Evolutionary conservation across 2,329 filamentous ascomycete species (phyloP), one percentile per base, ranked within the genome.

Genomic region (Aspergillus ochraceoroseus): DNA sequence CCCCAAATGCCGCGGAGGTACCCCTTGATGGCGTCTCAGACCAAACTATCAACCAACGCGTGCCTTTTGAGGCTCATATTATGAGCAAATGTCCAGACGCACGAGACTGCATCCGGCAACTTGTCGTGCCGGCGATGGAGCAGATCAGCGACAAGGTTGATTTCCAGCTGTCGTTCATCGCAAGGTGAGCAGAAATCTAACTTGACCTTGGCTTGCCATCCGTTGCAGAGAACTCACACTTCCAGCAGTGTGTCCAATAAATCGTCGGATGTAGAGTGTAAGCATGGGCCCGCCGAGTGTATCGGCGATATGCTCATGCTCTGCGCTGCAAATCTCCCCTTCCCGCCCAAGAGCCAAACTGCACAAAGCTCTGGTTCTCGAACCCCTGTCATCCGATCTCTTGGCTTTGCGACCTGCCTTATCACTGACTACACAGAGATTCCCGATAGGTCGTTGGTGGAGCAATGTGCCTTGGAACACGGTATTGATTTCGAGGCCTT

Each of bases 71-170:
- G 63, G 86, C 87, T 41, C 90, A 96, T 64, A 92, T 96, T 55
- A 98, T 96, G 83, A 86, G 82, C 68, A 95, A 96, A 73, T 98
- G 92, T 58, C 89, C 90, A 0, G 92, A 98, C 65, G 88, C 92
- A 2, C 76, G 75, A 63, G 83, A 87, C 59, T 95, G 90, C 57
- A 72, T 98, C 13, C 78, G 80, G 47, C 72, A 88, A 44, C 69
- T 98, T 53, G 75, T 98, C 15, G 68, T 96, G 11, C 92, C 92
- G 1, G 77, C 82, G 14, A 95, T 98, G 89, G 80, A 87, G 64
- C 76, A 79, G 43, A 76, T 89, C 25, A 74, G 79, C 46, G 78
- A 87, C 49, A 92, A 94, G 63, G 87, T 96, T 47, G 82, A 95
- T 71, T 96, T 98, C 64, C 83, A 76, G 19, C 73, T 96, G 44